Evolutionary conservation across 2,329 filamentous ascomycete species (phyloP).

Genomic region (Graphilbum ipis-grandicollis): DNA sequence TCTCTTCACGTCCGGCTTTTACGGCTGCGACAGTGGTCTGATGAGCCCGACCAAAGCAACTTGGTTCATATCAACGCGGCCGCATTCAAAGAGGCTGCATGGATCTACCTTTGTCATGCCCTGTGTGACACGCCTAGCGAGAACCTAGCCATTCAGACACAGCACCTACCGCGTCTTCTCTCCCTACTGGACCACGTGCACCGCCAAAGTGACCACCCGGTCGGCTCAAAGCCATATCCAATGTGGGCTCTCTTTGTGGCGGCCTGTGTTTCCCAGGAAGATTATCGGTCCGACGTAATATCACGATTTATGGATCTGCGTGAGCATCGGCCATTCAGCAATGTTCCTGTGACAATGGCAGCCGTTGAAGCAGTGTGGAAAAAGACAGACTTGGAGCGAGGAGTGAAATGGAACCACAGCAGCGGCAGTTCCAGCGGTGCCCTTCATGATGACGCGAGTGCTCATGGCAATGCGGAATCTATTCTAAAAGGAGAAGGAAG

Average conservation of each 20-base stretch:
- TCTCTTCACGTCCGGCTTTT: neutral
- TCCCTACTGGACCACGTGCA: neutral
- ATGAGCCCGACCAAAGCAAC: neutral
- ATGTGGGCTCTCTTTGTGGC: conserved; percentile 4
- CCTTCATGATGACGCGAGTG: too few relatives aligned
- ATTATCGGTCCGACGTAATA: neutral
- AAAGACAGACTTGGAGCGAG: neutral
- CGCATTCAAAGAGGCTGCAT: conserved; percentile 1
- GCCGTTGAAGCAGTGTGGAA: conserved; percentile 3
- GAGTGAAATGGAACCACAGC: neutral
- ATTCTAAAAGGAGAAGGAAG: neutral
- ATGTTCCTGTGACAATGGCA: neutral
- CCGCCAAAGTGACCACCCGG: neutral
- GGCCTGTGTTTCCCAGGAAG: conserved; percentile 2
- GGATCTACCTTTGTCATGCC: conserved; percentile 2
- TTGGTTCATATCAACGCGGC: conserved; percentile 1
- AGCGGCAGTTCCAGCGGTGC: neutral
- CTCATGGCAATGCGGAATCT: neutral
- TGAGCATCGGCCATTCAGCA: conserved; percentile 1
- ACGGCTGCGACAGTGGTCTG: conserved; percentile 1
- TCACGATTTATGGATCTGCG: neutral
- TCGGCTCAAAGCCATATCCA: conserved; percentile 2
- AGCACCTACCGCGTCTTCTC: conserved; percentile 1
- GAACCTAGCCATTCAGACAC: neutral
- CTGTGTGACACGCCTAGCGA: neutral